Base-by-base conservation (phyloP, 1,139 yeast genomes). In the Yamadazyma sp. region DNA sequence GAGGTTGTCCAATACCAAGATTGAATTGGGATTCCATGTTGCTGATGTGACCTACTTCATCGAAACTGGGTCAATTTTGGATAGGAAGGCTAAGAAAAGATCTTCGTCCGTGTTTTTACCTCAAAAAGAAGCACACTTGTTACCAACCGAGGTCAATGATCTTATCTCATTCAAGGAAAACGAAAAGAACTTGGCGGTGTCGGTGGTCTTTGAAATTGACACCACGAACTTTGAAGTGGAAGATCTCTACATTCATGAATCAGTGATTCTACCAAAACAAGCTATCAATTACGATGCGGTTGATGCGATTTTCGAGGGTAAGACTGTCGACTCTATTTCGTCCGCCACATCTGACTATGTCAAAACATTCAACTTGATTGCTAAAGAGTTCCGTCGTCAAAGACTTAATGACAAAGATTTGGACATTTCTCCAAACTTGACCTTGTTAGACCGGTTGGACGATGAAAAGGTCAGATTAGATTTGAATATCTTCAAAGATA, bases 51-150 rank as follows among this genome's bases (percentile, higher is more conserved):
- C 94, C 5, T 80, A 80, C 41, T 87, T 70, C 52, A 64, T 90
- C 39, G 78, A 75, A 48, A 80, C 79, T 24, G 92, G 89, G 12
- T 81, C 95, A 0, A 66, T 79, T 2, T 67, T 92, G 45, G 98
- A 92, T 55, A 82, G 94, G 44, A 90, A 92, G 57, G 86, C 96
- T 2, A 86, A 88, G 61, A 89, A 88, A 65, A 78, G 97, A 57
- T 88, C 95, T 2, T 80, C 92, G 2, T 82, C 96, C 11, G 97
- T 92, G 6, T 85, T 83, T 56, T 76, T 92, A 61, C 94, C 95
- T n/a, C 96, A 90, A 56, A 82, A 82, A 47, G 63, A 72, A 16
- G 76, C 76, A 11, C 79, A 84, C 45, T 70, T 92, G 53, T 76
- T 86, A 48, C 97, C 97, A 1, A 67, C 68, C 26, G 72, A 73